Percentiles rank a stretch among this genome's conserved stretches.
phyloP scores from a whole-genome alignment of 2,329 filamentous ascomycete species.

The Cytospora schulzeri region DNA sequence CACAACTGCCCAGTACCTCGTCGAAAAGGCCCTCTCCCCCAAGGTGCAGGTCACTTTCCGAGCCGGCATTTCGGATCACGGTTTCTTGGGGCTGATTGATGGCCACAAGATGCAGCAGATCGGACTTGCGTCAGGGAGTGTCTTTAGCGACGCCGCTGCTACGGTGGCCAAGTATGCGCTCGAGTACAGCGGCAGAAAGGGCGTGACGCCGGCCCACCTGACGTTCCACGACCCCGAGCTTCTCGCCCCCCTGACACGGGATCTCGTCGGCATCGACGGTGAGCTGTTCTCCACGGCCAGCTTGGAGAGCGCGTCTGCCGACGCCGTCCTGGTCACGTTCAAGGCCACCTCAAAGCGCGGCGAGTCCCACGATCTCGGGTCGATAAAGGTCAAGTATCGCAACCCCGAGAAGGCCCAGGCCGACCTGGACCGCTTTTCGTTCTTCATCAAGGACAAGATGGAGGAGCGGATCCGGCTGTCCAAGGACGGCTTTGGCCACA shows the following conservation, averaged over 20 bases:
- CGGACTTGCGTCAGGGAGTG: slow-evolving; percentile 12
- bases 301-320: neutral
- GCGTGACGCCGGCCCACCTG: neutral
- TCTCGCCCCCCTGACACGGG: slow-evolving; percentile 17
- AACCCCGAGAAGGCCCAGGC: slow-evolving; percentile 15
- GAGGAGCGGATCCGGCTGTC: slow-evolving; percentile 4
- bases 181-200: slow-evolving; percentile 8
- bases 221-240: slow-evolving; percentile 1
- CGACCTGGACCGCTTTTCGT: slow-evolving; percentile 17
- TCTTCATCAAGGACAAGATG: slow-evolving; percentile 19
- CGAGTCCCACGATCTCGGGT: slow-evolving; percentile 14
- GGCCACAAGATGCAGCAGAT: slow-evolving; percentile 51
- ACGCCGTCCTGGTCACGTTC: slow-evolving; percentile 13
- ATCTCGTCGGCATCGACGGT: neutral
- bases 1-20: neutral
- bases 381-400: slow-evolving; percentile 14
- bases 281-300: no score
- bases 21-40: neutral
- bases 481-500: slow-evolving; percentile 15
- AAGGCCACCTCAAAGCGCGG: neutral
- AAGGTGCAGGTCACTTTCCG: slow-evolving; percentile 1
- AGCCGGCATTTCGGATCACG: slow-evolving; percentile 50
- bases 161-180: slow-evolving; percentile 12
- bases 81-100: slow-evolving; percentile 54
- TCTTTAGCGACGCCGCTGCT: slow-evolving; percentile 19